phyloP scores from a whole-genome alignment of 805 yeast genomes.

The Metschnikowia rubicola region DNA sequence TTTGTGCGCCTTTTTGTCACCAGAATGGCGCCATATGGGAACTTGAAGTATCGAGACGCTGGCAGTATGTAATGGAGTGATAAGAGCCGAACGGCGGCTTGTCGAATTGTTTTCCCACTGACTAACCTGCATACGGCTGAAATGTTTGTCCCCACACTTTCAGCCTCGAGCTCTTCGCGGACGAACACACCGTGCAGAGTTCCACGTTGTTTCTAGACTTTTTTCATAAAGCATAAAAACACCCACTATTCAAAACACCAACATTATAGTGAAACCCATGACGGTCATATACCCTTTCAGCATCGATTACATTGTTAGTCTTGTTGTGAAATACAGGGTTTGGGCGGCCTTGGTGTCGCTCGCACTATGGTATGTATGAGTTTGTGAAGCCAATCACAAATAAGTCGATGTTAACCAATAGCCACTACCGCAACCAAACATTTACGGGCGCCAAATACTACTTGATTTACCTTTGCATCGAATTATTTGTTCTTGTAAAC shows the following conservation, averaged over 20 bases:
- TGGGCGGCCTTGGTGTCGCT: background rate
- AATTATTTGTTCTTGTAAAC: slow-evolving; percentile 2
- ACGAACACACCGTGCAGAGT: too few species aligned
- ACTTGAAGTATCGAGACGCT: too few species aligned
- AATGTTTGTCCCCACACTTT: too few species aligned
- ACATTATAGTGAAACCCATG: background rate
- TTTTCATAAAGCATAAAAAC: background rate
- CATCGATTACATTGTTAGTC: slow-evolving; percentile 8
- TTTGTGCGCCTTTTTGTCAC: too few species aligned
- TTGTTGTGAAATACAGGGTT: background rate
- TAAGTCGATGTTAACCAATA: too few species aligned
- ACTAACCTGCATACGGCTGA: too few species aligned
- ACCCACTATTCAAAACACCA: background rate
- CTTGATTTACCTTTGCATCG: slow-evolving; percentile 2
- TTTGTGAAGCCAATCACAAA: background rate
- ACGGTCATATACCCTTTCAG: slow-evolving; percentile 7
- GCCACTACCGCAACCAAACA: too few species aligned
- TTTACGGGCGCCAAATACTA: background rate
- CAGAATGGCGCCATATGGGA: too few species aligned
- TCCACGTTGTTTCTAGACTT: background rate
- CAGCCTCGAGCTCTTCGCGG: too few species aligned
- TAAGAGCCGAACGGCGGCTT: too few species aligned
- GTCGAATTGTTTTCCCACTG: too few species aligned
- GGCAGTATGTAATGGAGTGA: too few species aligned
- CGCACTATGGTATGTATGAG: slow-evolving; percentile 9